Percentiles rank a stretch among this genome's conserved stretches.
Evolutionary conservation across 768 basidiomycete genomes (phyloP).

Genomic region (Tylopilus intermedius): DNA sequence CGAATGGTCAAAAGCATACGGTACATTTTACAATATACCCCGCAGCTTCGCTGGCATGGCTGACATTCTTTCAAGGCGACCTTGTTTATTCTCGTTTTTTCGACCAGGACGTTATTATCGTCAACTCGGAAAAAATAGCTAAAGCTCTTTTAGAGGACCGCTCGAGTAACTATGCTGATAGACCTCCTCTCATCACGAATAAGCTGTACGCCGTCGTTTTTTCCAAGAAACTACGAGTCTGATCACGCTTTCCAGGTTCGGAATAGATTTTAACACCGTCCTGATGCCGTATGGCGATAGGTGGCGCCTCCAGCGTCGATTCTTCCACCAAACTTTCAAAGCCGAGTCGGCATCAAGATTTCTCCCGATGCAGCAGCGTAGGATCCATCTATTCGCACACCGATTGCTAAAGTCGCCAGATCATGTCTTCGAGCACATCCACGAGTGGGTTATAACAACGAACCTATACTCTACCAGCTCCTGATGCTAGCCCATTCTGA

Average conservation of each 20-base stretch:
- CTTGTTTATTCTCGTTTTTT: conserved; percentile 14
- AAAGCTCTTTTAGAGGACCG: conserved; percentile 15
- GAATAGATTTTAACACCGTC: conserved; percentile 12
- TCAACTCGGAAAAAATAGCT: conserved; percentile 12
- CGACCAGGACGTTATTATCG: conserved; percentile 8
- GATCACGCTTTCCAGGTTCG: conserved; percentile 5
- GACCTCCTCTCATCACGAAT: conserved; percentile 14
- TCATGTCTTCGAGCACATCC: conserved; percentile 5
- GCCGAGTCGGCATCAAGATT: conserved; percentile 11
- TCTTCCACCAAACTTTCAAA: conserved; percentile 19
- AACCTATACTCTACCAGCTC: conserved; percentile 6
- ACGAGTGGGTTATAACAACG: conserved; percentile 7
- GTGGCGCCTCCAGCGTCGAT: conserved; percentile 18
- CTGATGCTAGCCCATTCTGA: neutral
- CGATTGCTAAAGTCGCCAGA: conserved; percentile 9
- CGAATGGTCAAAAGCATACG: conserved; percentile 10
- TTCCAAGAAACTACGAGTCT: neutral
- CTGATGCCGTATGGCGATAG: conserved; percentile 15
- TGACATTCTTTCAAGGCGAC: conserved; percentile 3
- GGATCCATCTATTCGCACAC: conserved; percentile 3
- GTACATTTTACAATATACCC: neutral
- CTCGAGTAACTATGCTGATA: conserved; percentile 18
- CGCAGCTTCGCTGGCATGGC: no score
- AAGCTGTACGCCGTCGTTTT: conserved; percentile 4
- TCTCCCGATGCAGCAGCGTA: conserved; percentile 13